Conservation (phyloP, 2,329 filamentous ascomycete genomes). For the Penicillium griseofulvum region DNA sequence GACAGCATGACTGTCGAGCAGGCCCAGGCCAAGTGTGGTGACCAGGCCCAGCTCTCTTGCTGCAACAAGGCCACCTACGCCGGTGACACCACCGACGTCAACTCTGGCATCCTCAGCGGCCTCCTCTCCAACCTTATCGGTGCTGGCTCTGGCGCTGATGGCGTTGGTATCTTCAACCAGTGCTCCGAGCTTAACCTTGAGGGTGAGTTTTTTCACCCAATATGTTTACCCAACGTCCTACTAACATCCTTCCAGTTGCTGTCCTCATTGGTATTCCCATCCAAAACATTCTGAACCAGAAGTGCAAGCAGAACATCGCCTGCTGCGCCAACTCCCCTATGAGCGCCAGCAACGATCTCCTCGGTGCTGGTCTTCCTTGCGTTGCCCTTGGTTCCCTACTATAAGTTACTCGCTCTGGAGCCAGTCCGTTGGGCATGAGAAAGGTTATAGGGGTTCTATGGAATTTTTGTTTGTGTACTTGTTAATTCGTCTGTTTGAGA, state of each 20-base stretch:
- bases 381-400: conserved; percentile 38
- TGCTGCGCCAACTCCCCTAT: conserved; percentile 35
- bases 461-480: conserved; percentile 13
- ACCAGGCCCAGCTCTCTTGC: conserved; percentile 39
- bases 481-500: conserved; percentile 12
- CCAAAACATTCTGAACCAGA: conserved; percentile 33
- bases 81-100: conserved; percentile 33
- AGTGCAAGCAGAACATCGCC: conserved; percentile 41
- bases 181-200: conserved; percentile 39
- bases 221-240: accelerated
- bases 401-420: conserved; percentile 25
- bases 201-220: conserved; percentile 21
- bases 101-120: conserved; percentile 30
- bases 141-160: conserved; percentile 30
- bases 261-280: conserved; percentile 23
- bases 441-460: conserved; percentile 12
- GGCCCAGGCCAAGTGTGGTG: conserved; percentile 39
- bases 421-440: neutral
- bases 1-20: conserved; percentile 32
- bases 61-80: conserved; percentile 39
- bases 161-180: conserved; percentile 39
- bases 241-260: conserved; percentile 13
- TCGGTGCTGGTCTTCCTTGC: conserved; percentile 36
- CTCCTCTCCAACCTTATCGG: conserved; percentile 34
- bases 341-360: conserved; percentile 23